phyloP scores from a whole-genome alignment of 331 rosid genomes.

The Prunus yedoensis region DNA sequence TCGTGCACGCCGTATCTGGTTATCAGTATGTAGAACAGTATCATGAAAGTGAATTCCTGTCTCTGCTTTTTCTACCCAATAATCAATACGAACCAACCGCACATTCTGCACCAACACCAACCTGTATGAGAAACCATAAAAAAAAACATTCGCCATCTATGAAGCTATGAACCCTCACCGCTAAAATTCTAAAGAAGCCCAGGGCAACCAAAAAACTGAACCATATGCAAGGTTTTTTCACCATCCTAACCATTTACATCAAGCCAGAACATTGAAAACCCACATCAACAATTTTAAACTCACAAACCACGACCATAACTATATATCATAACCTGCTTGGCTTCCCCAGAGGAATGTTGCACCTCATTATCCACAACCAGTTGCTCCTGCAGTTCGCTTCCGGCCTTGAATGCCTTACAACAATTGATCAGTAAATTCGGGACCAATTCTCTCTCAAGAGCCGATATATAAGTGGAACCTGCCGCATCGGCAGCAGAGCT shows the following conservation, averaged over 20 bases:
- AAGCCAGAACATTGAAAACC: not conserved
- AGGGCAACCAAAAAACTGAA: not conserved
- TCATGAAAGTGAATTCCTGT: conserved; percentile 76
- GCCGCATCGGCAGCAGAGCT: conserved; percentile 84
- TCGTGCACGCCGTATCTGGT: conserved; percentile 88
- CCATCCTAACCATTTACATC: not conserved
- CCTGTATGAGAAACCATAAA: conserved; percentile 73
- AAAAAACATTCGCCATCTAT: not conserved
- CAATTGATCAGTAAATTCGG: conserved; percentile 88
- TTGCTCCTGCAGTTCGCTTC: conserved; percentile 56
- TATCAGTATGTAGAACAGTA: conserved; percentile 69
- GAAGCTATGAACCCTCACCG: not conserved
- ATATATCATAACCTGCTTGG: conserved; percentile 72
- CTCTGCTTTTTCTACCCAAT: conserved; percentile 94
- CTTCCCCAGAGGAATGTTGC: conserved; percentile 49
- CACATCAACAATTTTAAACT: not conserved
- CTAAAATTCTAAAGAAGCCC: not conserved
- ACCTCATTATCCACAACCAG: conserved; percentile 61
- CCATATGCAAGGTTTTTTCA: not conserved
- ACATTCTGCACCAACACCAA: conserved; percentile 85
- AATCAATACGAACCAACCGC: conserved; percentile 78
- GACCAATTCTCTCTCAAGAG: conserved; percentile 67
- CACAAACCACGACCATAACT: not conserved
- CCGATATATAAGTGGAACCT: conserved; percentile 56
- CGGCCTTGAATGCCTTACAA: conserved; percentile 68